Percentiles rank a stretch among this genome's conserved stretches.
Conservation (phyloP, 306 rosid genomes). For the Gillenia trifoliata region DNA sequence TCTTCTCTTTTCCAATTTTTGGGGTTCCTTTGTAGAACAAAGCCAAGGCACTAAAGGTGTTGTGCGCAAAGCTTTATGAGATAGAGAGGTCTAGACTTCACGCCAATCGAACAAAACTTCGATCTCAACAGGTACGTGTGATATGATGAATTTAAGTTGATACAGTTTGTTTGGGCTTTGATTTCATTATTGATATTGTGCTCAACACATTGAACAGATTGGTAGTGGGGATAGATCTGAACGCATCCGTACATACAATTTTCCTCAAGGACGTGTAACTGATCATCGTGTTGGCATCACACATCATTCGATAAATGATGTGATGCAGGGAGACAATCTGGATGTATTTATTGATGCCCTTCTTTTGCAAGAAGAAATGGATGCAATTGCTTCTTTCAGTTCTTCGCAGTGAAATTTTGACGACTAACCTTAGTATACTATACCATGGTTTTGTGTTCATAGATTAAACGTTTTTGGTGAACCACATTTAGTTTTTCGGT, state of each 20-base stretch:
- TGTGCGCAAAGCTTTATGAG: slow-evolving; percentile 88
- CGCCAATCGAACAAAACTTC: slow-evolving; percentile 61
- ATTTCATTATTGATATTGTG: slow-evolving; percentile 8
- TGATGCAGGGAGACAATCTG: slow-evolving; percentile 74
- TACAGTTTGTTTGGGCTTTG: neutral
- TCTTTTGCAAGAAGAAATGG: slow-evolving; percentile 82
- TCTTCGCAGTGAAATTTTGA: slow-evolving; percentile 32
- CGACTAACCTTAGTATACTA: neutral
- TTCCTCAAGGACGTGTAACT: slow-evolving; percentile 89
- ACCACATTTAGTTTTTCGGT: too few species aligned
- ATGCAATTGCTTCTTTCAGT: slow-evolving; percentile 63
- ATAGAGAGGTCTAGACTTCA: slow-evolving; percentile 72
- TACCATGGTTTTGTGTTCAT: neutral
- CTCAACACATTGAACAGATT: slow-evolving; percentile 34
- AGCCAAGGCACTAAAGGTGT: slow-evolving; percentile 78
- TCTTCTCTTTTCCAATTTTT: neutral
- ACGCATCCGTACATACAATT: slow-evolving; percentile 88
- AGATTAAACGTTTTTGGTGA: too few species aligned
- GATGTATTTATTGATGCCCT: slow-evolving; percentile 80
- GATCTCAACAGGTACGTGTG: slow-evolving; percentile 66
- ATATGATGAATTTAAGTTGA: neutral
- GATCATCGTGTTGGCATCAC: slow-evolving; percentile 90
- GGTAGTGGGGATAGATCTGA: slow-evolving; percentile 96
- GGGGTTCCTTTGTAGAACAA: slow-evolving; percentile 55
- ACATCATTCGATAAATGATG: slow-evolving; percentile 68